Evolutionary conservation across 768 basidiomycete species (phyloP).

Genomic region (Termitomyces bulborhizus): DNA sequence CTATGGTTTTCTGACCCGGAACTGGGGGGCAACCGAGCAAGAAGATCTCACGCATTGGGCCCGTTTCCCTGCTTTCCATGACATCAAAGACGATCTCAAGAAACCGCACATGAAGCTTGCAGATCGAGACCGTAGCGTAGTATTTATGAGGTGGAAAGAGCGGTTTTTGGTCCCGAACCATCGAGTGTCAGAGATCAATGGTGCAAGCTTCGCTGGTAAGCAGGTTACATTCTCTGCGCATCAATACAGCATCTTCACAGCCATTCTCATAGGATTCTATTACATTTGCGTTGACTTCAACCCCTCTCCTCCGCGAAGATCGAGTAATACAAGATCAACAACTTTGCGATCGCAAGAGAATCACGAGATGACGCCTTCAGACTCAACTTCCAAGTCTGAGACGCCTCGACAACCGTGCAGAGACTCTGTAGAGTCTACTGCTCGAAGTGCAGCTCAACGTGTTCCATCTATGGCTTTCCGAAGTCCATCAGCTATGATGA

Average conservation of each 20-base stretch:
- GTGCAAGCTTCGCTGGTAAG: constrained; percentile 91
- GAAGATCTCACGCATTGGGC: constrained; percentile 95
- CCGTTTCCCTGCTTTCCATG: constrained; percentile 83
- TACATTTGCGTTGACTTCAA: constrained; percentile 94
- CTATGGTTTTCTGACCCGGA: constrained; percentile 85
- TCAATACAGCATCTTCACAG: constrained; percentile 14
- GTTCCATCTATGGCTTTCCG: constrained; percentile 44
- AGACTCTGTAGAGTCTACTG: constrained; percentile 34
- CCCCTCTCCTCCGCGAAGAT: constrained; percentile 40
- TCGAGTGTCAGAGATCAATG: constrained; percentile 88
- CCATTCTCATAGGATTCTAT: constrained; percentile 65
- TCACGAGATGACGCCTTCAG: constrained; percentile 19
- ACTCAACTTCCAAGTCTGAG: constrained; percentile 29
- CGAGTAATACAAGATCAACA: constrained; percentile 16
- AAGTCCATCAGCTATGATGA: constrained; percentile 60
- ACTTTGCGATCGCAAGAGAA: constrained; percentile 27
- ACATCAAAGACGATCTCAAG: constrained; percentile 74
- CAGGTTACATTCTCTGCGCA: constrained; percentile 11
- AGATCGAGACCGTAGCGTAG: constrained; percentile 70
- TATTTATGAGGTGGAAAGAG: constrained; percentile 98
- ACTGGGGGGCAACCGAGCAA: constrained; percentile 86
- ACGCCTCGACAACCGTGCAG: constrained; percentile 30
- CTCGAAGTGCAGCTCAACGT: constrained; percentile 32
- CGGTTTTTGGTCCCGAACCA: constrained; percentile 94
- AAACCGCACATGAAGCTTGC: constrained; percentile 73